Evolutionary conservation across 495 filamentous ascomycete genomes (phyloP), one percentile per base, ranked within the genome.

Genomic region (Aspergillus sclerotiicarbonarius): DNA sequence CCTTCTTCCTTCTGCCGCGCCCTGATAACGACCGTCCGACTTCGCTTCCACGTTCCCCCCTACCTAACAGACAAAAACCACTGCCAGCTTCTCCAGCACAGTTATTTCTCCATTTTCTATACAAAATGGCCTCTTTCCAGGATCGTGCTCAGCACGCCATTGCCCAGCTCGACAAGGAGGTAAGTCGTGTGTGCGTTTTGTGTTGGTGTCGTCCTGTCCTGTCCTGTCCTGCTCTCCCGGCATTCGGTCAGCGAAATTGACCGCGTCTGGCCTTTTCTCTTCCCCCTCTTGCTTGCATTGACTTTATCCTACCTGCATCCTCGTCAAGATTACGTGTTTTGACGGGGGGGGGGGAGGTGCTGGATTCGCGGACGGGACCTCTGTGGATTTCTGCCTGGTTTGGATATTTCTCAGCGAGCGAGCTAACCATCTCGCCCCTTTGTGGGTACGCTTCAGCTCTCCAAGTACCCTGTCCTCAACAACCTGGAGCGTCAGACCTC

Each of bases 401-500:
- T 41, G 50, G 46, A 18, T 49, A 32, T 53, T 54, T 60, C 57
- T 46, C 45, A 53, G 57, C 29, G 2, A 51, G 29, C 15, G 49
- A 58, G 54, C 60, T 62, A 62, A 62, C 37, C 15, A 32, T 50
- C 4, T 50, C n/a, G n/a, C 8, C 25, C 29, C 19, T 65, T 71
- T 62, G 56, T 59, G 63, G 65, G 60, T 57, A 54, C 45, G 60
- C 31, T 57, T 51, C 73, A 98, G 95, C 90, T 98, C 54, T 93
- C 93, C 69, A 96, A 96, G 76, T 98, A 99, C 81, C 90, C 90
- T 55, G 75, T 83, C 67, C 87, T 99, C 70, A 92, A 90, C 84
- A 95, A 98, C 79, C 84, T 99, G 61, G 95, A 99, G 87, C 90
- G 89, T 76, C 91, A 96, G 78, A 94, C 91, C 61, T 88, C 85